These are phyloP conservation scores for Begonia peltatifolia DNA, from an alignment of 306 rosid species.

Conservation along the genomic window DNA sequence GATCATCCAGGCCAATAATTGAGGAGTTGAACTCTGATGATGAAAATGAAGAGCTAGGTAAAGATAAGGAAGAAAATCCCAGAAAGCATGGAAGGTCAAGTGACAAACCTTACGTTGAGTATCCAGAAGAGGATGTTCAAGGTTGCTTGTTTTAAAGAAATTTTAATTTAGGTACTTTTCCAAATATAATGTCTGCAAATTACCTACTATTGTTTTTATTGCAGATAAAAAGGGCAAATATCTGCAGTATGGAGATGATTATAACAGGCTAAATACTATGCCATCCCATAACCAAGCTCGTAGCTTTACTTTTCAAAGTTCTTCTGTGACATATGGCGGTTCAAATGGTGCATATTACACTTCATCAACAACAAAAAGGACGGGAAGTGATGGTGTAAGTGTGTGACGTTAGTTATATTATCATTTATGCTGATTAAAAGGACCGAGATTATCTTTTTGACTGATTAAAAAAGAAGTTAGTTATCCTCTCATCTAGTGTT, in stretches of 20 bases:
- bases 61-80: conserved; percentile 33
- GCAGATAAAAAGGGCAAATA: conserved; percentile 43
- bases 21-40: conserved; percentile 66
- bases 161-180: too few relatives aligned
- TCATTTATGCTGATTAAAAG: background rate
- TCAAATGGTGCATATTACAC: conserved; percentile 44
- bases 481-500: conserved; percentile 1
- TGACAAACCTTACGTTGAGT: conserved; percentile 26
- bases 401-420: background rate
- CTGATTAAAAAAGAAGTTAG: too few relatives aligned
- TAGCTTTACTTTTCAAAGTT: conserved; percentile 61
- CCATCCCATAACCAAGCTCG: conserved; percentile 35
- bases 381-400: conserved; percentile 76
- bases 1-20: conserved; percentile 44
- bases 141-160: conserved; percentile 13
- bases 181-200: too few relatives aligned
- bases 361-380: conserved; percentile 45
- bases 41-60: conserved; percentile 29
- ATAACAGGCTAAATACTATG: conserved; percentile 8
- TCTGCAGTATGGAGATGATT: conserved; percentile 19
- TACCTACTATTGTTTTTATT: background rate
- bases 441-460: too few relatives aligned
- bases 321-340: conserved; percentile 55
- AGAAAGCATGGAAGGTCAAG: conserved; percentile 43
- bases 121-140: conserved; percentile 49